Evolutionary conservation across 2,329 filamentous ascomycete species (phyloP).

Genomic region (Sporothrix brunneoviolacea): DNA sequence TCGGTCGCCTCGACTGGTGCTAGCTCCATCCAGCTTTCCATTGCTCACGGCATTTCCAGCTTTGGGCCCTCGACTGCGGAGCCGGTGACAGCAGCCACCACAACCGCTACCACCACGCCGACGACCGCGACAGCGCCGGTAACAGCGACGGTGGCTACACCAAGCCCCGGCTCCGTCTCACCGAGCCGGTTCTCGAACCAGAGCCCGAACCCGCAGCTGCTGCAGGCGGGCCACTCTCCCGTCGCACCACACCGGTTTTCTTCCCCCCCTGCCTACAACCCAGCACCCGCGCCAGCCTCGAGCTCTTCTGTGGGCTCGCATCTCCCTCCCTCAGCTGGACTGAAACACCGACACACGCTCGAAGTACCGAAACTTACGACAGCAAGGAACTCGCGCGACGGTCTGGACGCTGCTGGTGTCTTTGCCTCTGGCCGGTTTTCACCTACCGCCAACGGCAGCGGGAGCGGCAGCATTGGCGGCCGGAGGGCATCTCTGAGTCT

Average conservation of each 20-base stretch:
- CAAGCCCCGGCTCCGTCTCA: not conserved
- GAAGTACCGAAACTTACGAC: conserved; percentile 67
- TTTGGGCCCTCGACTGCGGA: not conserved
- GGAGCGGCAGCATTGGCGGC: conserved; percentile 32
- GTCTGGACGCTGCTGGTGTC: conserved; percentile 48
- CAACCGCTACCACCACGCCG: not conserved
- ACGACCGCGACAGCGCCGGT: not conserved
- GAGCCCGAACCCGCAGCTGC: not conserved
- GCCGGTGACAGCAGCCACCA: not conserved
- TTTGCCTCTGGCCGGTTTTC: conserved; percentile 78
- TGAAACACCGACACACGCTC: conserved; percentile 80
- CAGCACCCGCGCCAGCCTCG: conserved; percentile 30
- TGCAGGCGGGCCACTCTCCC: not conserved
- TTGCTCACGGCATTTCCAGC: conserved; percentile 13
- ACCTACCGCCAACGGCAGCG: conserved; percentile 49
- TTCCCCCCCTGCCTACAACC: conserved; percentile 54
- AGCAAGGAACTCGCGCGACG: conserved; percentile 66
- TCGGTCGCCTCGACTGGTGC: conserved; percentile 29
- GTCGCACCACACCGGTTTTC: conserved; percentile 52
- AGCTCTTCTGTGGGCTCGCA: conserved; percentile 37
- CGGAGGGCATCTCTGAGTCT: conserved; percentile 80
- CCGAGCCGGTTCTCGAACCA: not conserved
- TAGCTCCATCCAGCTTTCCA: conserved; percentile 27
- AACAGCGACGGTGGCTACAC: too few species aligned
- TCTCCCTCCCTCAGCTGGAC: conserved; percentile 45